Evolutionary conservation across 2,329 filamentous ascomycete species (phyloP).

Genomic region (Diaporthe sp.): DNA sequence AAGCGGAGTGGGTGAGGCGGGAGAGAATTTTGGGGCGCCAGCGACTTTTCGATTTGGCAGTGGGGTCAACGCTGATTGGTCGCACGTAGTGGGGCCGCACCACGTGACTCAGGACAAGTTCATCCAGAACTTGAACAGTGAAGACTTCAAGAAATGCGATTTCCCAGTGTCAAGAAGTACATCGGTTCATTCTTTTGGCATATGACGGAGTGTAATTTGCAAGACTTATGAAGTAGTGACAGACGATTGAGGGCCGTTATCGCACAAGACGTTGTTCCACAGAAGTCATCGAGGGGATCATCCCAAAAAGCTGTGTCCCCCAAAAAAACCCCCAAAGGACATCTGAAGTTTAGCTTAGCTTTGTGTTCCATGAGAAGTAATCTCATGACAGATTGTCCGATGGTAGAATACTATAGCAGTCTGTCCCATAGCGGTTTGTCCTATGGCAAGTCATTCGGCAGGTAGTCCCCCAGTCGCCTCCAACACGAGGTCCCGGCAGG

Average conservation of each 20-base stretch:
- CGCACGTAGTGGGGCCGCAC: background rate
- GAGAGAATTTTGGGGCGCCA: constrained; percentile 6
- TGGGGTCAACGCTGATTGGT: constrained; percentile 15
- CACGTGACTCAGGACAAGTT: background rate
- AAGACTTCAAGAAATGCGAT: background rate
- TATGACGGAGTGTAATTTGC: background rate
- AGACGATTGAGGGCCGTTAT: background rate
- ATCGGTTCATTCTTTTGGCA: background rate
- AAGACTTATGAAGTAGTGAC: background rate
- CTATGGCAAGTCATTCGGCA: background rate
- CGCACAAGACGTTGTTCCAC: background rate
- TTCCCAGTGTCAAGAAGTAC: background rate
- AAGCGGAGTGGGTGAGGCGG: background rate
- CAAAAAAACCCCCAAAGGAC: no score
- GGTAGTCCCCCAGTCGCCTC: background rate
- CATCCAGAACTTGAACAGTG: background rate
- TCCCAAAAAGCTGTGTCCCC: no score
- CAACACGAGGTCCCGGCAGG: background rate
- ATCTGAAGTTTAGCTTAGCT: background rate
- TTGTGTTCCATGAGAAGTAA: background rate
- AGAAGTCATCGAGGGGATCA: background rate
- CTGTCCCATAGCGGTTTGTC: background rate
- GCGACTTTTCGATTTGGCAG: constrained; percentile 4
- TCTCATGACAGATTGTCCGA: background rate
- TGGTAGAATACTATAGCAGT: background rate